Conservation (phyloP, 768 basidiomycete species). For the Pseudohyphozyma bogoriensis region DNA sequence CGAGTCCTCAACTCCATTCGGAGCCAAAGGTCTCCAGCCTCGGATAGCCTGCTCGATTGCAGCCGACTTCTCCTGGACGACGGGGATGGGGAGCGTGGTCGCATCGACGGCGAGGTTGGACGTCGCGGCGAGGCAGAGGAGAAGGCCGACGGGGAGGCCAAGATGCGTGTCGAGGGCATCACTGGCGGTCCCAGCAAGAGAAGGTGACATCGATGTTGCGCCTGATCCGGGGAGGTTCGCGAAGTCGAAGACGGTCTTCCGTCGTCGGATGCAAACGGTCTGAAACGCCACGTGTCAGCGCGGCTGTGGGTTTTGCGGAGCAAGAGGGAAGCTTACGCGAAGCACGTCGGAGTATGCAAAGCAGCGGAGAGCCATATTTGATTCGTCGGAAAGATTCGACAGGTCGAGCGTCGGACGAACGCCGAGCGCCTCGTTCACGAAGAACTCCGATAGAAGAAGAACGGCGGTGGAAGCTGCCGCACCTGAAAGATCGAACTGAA, state of each 20-base stretch:
- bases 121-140: slow-evolving; percentile 21
- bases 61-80: slow-evolving; percentile 12
- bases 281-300: too few species aligned
- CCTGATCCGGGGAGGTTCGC: slow-evolving; percentile 13
- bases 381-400: slow-evolving; percentile 7
- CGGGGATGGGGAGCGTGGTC: slow-evolving; percentile 16
- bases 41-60: slow-evolving; percentile 21
- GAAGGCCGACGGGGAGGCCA: slow-evolving; percentile 15
- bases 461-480: slow-evolving; percentile 18
- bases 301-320: too few species aligned
- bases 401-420: slow-evolving; percentile 15
- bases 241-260: slow-evolving; percentile 17
- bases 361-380: neutral
- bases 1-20: slow-evolving; percentile 6
- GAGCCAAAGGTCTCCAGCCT: slow-evolving; percentile 14
- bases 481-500: slow-evolving; percentile 20
- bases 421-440: slow-evolving; percentile 11
- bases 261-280: slow-evolving; percentile 14
- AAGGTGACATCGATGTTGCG: neutral
- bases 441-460: slow-evolving; percentile 17
- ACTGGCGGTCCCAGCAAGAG: slow-evolving; percentile 2
- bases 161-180: slow-evolving; percentile 13
- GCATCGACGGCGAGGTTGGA: slow-evolving; percentile 15
- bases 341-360: slow-evolving; percentile 22
- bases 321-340: too few species aligned